These are phyloP conservation scores for Moricandia moricandioides DNA, from an alignment of 345 rosid genomes.

Conservation along the genomic window DNA sequence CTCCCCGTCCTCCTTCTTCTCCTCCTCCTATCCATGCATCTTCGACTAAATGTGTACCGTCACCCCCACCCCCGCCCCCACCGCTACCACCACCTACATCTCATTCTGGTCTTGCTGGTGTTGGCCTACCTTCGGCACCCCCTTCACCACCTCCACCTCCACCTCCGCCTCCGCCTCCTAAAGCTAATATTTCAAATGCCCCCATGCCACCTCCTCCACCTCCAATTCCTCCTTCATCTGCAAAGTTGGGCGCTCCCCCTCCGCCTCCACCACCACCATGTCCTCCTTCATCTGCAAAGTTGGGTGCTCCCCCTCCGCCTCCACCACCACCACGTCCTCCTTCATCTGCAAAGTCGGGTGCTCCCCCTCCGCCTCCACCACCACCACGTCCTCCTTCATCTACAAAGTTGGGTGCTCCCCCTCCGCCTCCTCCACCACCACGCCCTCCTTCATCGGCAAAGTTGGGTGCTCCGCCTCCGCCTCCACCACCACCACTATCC, in stretches of 20 bases:
- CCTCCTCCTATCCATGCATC: not conserved
- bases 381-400: slow-evolving; percentile 21
- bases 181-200: slow-evolving; percentile 31
- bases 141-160: slow-evolving; percentile 31
- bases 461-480: slow-evolving; percentile 22
- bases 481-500: slow-evolving; percentile 27
- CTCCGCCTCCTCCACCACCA: slow-evolving; percentile 26
- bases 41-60: slow-evolving; percentile 17
- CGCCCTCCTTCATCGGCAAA: slow-evolving; percentile 21
- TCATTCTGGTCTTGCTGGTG: slow-evolving; percentile 14
- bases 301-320: slow-evolving; percentile 27
- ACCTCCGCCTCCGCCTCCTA: slow-evolving; percentile 29
- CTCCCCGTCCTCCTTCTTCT: slow-evolving; percentile 14
- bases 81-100: slow-evolving; percentile 26
- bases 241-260: slow-evolving; percentile 28
- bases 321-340: slow-evolving; percentile 30
- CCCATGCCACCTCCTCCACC: slow-evolving; percentile 29
- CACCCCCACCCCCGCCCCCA: slow-evolving; percentile 45
- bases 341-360: slow-evolving; percentile 26
- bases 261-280: slow-evolving; percentile 24
- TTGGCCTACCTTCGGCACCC: slow-evolving; percentile 31
- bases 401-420: slow-evolving; percentile 28
- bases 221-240: slow-evolving; percentile 25
- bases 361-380: slow-evolving; percentile 30
- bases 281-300: slow-evolving; percentile 23